Evolutionary conservation across 257 asterid species (phyloP).

Genomic region (Forsythia viridissima): DNA sequence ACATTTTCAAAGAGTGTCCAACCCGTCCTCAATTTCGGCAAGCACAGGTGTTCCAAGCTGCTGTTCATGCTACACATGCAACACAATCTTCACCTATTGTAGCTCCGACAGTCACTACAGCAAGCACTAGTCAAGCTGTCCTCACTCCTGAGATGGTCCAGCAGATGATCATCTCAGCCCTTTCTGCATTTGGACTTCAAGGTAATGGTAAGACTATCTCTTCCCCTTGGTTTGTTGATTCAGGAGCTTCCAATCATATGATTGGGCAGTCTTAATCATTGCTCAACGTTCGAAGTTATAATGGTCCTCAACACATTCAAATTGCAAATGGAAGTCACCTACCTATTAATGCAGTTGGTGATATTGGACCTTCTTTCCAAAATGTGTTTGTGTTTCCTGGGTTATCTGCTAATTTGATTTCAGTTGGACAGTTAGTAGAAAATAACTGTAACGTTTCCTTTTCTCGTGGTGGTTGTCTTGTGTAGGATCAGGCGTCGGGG

Average conservation of each 20-base stretch:
- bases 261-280: background rate
- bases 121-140: background rate
- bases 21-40: background rate
- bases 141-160: background rate
- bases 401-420: too few relatives aligned
- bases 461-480: too few relatives aligned
- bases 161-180: background rate
- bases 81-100: background rate
- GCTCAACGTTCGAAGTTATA: background rate
- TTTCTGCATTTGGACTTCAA: background rate
- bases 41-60: background rate
- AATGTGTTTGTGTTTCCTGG: too few relatives aligned
- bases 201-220: background rate
- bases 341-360: background rate
- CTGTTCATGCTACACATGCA: background rate
- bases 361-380: too few relatives aligned
- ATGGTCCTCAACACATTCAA: background rate
- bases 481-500: too few relatives aligned
- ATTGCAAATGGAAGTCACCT: background rate
- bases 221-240: slow-evolving; percentile 5
- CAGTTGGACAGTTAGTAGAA: too few relatives aligned
- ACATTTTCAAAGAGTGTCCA: background rate
- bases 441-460: too few relatives aligned
- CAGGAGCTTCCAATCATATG: background rate
- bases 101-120: background rate